Conservation (phyloP, 495 filamentous ascomycete species). For the Xylaria longipes region DNA sequence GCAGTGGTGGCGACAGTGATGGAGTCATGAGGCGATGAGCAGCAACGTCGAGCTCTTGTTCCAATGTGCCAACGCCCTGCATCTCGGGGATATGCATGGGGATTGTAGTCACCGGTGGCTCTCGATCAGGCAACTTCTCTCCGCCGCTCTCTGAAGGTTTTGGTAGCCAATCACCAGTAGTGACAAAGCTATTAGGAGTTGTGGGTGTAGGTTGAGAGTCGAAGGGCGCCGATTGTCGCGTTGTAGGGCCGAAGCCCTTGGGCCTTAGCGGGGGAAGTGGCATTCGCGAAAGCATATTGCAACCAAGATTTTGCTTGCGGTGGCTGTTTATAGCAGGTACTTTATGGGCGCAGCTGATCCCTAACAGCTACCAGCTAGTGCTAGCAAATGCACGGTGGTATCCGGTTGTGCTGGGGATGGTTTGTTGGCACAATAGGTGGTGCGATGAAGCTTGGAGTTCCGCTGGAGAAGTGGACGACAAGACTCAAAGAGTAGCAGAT, state of each 20-base stretch:
- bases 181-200: neutral
- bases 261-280: neutral
- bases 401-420: neutral
- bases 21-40: neutral
- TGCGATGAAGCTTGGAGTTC: neutral
- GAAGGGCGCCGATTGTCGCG: neutral
- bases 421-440: neutral
- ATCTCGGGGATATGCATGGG: neutral
- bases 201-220: neutral
- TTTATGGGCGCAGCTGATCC: neutral
- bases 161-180: neutral
- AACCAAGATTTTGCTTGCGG: neutral
- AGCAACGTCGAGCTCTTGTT: neutral
- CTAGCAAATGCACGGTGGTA: neutral
- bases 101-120: neutral
- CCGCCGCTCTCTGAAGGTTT: neutral
- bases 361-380: neutral
- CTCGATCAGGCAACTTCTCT: neutral
- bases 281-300: neutral
- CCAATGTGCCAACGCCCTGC: neutral
- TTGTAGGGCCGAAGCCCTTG: neutral
- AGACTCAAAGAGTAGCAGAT: neutral
- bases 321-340: neutral
- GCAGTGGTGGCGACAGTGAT: neutral
- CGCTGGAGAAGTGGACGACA: neutral